phyloP scores from a whole-genome alignment of 805 yeast genomes.

The Candida nonsorbophila region DNA sequence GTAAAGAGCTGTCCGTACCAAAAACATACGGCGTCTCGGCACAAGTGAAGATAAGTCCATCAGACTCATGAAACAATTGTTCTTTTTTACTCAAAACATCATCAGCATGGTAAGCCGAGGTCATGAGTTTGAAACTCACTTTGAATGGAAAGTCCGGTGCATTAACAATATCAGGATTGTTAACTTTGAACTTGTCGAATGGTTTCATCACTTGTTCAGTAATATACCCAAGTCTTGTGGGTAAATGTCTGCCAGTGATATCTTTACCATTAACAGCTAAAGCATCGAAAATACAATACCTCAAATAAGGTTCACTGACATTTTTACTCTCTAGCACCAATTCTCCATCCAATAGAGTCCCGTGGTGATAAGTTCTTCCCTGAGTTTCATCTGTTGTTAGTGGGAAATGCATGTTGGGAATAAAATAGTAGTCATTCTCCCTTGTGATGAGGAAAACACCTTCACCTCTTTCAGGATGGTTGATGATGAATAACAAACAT shows the following conservation, averaged over 20 bases:
- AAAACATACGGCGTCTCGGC: conserved; percentile 79
- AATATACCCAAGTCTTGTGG: conserved; percentile 82
- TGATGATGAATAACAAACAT: conserved; percentile 65
- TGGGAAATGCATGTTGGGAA: conserved; percentile 86
- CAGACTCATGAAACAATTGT: conserved; percentile 79
- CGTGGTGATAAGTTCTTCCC: conserved; percentile 65
- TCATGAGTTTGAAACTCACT: conserved; percentile 84
- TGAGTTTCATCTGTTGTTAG: conserved; percentile 35
- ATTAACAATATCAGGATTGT: conserved; percentile 68
- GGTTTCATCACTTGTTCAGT: conserved; percentile 80
- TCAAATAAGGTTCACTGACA: conserved; percentile 41
- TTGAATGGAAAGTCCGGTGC: conserved; percentile 71
- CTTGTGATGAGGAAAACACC: conserved; percentile 87
- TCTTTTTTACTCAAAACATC: conserved; percentile 70
- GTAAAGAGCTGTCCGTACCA: conserved; percentile 81
- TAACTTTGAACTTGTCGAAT: conserved; percentile 60
- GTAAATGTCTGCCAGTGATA: conserved; percentile 65
- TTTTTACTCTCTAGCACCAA: conserved; percentile 73
- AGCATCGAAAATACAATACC: conserved; percentile 89
- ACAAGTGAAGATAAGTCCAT: conserved; percentile 91
- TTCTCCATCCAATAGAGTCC: conserved; percentile 92
- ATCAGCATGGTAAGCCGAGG: conserved; percentile 69
- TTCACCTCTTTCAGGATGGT: conserved; percentile 72
- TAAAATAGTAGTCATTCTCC: conserved; percentile 77
- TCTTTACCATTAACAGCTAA: conserved; percentile 74